Evolutionary conservation across 2,329 filamentous ascomycete genomes (phyloP).

Genomic region (Chrysoporthe austroafricana): DNA sequence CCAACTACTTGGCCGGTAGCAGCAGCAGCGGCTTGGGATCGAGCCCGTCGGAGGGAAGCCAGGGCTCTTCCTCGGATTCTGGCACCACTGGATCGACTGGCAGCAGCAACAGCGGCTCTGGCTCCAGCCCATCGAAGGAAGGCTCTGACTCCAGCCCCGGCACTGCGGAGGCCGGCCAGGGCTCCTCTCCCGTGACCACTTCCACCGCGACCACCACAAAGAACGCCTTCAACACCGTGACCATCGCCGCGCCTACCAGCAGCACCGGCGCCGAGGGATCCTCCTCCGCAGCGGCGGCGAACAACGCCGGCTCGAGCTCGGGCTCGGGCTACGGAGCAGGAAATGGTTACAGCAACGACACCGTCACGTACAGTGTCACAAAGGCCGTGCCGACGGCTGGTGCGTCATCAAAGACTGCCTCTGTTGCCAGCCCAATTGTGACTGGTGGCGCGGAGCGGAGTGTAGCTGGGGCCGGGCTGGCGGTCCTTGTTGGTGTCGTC

Average conservation of each 20-base stretch:
- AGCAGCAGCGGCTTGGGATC: background rate
- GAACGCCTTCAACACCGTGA: slow-evolving; percentile 9
- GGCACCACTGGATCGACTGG: background rate
- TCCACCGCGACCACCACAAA: slow-evolving; percentile 7
- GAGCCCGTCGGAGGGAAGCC: background rate
- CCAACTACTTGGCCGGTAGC: background rate
- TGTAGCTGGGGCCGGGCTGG: slow-evolving; percentile 12
- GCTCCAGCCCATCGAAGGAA: slow-evolving; percentile 1
- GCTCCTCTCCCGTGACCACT: background rate
- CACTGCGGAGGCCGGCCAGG: background rate
- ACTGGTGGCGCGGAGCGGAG: slow-evolving; percentile 21
- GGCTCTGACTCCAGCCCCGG: slow-evolving; percentile 12
- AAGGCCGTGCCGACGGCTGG: slow-evolving; percentile 19
- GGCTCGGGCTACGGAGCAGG: slow-evolving; percentile 20
- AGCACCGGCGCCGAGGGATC: slow-evolving; percentile 11
- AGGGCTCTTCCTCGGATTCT: too few relatives aligned
- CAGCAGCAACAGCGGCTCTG: background rate
- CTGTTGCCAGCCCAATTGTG: slow-evolving; percentile 5
- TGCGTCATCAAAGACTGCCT: slow-evolving; percentile 2
- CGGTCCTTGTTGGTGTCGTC: slow-evolving; percentile 13
- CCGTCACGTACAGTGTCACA: slow-evolving; percentile 22
- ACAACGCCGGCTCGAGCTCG: slow-evolving; percentile 21
- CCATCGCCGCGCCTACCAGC: background rate
- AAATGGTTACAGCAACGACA: slow-evolving; percentile 13
- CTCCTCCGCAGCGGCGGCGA: slow-evolving; percentile 16